Evolutionary conservation across 176 grass and related monocot species (phyloP), one percentile per base, ranked within the genome.

Genomic region (Avena eriantha): DNA sequence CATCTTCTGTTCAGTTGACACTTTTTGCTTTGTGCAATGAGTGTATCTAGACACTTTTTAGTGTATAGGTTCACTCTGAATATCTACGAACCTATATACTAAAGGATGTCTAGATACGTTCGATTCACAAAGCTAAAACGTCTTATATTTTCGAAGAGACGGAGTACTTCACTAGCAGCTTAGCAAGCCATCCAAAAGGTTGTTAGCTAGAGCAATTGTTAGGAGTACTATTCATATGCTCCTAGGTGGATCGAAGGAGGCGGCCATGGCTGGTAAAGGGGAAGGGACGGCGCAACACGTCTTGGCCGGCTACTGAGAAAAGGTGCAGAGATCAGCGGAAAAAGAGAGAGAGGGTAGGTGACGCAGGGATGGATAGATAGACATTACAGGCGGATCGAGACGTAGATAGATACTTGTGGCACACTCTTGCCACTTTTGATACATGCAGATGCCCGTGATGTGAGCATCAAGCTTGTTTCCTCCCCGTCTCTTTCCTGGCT

Each of bases 391-490:
- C 57, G 26, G 39, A 72, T 41, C 4, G 39, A 72, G 57, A 73
- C 60, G 34, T 55, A 59, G 72, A 78, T 21, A 69, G 70, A 88
- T 85, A 85, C 90, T 91, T 91, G 85, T 51, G 77, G 43, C 86
- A 82, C 90, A 91, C 90, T 91, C 90, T 82, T 91, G 35, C 82
- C 77, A 54, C 90, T 85, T 91, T 82, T 82, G 82, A 72, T 88
- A 31, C 72, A 51, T 54, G 73, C 48, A 19, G 24, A 76, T 54
- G 73, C 69, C 54, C 81, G 89, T 82, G 77, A 55, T 91, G 86
- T 91, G 90, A 91, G 85, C 89, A 76, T 69, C 81, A 88, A 91
- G 85, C 85, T 85, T 84, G 78, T 77, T 59, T 70, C 61, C 35
- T 47, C 19, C 15, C 13, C 48, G 73, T 43, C 75, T 56, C 36